Conservation (phyloP, 257 asterid genomes). For the Solanum virginianum region DNA sequence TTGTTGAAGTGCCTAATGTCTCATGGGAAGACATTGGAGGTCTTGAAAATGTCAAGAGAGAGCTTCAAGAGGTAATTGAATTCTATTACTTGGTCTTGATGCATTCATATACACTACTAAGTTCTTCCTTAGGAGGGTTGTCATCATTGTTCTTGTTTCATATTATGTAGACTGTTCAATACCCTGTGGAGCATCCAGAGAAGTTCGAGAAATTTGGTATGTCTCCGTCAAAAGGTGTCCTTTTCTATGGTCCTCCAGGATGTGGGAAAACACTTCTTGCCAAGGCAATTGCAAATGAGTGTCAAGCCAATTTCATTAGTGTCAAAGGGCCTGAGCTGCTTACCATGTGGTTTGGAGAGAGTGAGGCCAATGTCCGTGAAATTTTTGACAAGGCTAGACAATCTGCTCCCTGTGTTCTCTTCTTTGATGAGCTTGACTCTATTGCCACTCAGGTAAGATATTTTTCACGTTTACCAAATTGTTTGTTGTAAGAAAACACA, state of each 20-base stretch:
- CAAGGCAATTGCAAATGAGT: conserved; percentile 61
- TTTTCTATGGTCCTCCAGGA: conserved; percentile 63
- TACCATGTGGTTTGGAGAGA: conserved; percentile 70
- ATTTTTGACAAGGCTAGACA: conserved; percentile 55
- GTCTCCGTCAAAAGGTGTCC: conserved; percentile 66
- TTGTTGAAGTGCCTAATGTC: conserved; percentile 42
- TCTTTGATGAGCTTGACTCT: conserved; percentile 51
- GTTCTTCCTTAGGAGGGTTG: not conserved
- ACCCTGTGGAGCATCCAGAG: conserved; percentile 63
- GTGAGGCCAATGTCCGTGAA: conserved; percentile 65
- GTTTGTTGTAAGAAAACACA: not conserved
- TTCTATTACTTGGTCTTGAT: not conserved
- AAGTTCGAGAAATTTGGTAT: conserved; percentile 58
- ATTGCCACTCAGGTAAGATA: conserved; percentile 40
- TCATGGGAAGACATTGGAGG: conserved; percentile 39
- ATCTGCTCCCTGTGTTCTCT: conserved; percentile 55
- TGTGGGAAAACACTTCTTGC: conserved; percentile 65
- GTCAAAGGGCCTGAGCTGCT: conserved; percentile 58
- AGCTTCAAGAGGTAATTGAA: conserved; percentile 34
- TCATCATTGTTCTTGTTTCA: not conserved
- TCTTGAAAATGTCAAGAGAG: conserved; percentile 37
- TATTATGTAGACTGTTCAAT: conserved; percentile 44
- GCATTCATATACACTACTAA: not conserved
- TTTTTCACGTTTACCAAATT: not conserved
- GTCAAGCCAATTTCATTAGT: conserved; percentile 59